These are phyloP conservation scores for Arthrinium phaeospermum DNA, from an alignment of 2,329 filamentous ascomycete species.

Conservation along the genomic window DNA sequence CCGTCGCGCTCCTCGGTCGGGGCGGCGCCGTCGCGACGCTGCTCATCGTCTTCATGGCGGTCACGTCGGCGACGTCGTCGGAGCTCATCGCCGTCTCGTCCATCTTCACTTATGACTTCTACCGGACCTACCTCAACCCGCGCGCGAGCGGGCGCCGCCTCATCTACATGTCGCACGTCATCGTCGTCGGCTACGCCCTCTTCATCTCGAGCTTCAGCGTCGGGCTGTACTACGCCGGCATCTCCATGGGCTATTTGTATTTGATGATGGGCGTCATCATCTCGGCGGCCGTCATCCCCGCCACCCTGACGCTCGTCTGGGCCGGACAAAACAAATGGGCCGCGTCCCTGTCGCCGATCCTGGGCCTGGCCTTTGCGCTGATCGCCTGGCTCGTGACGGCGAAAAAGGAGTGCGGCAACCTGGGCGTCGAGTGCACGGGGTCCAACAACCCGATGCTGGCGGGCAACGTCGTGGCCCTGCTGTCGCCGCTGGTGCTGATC, in stretches of 20 bases:
- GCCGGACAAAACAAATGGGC: conserved; percentile 78
- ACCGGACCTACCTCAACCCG: conserved; percentile 86
- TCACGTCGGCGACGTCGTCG: conserved; percentile 82
- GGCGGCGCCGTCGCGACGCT: conserved; percentile 81
- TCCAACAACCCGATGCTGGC: conserved; percentile 89
- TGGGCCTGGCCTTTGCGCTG: conserved; percentile 72
- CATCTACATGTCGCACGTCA: conserved; percentile 79
- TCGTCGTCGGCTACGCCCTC: conserved; percentile 73
- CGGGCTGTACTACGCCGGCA: conserved; percentile 74
- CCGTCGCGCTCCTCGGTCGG: conserved; percentile 81
- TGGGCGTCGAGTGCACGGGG: conserved; percentile 52
- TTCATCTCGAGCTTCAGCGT: conserved; percentile 81
- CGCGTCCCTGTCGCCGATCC: conserved; percentile 70
- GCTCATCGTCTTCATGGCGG: conserved; percentile 87
- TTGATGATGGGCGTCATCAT: conserved; percentile 93
- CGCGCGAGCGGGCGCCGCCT: conserved; percentile 74
- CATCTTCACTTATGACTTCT: conserved; percentile 88
- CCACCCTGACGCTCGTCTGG: conserved; percentile 82
- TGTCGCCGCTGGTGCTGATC: conserved; percentile 77
- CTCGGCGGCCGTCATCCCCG: conserved; percentile 82
- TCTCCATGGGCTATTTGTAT: conserved; percentile 89
- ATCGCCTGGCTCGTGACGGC: conserved; percentile 81
- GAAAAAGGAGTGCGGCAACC: conserved; percentile 66
- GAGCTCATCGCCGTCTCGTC: conserved; percentile 88
- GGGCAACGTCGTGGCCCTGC: conserved; percentile 82